A percentile compares a stretch with the other conserved stretches of the same genome.
Conservation (phyloP, 2,329 filamentous ascomycete genomes). For the Claviceps cyperi region DNA sequence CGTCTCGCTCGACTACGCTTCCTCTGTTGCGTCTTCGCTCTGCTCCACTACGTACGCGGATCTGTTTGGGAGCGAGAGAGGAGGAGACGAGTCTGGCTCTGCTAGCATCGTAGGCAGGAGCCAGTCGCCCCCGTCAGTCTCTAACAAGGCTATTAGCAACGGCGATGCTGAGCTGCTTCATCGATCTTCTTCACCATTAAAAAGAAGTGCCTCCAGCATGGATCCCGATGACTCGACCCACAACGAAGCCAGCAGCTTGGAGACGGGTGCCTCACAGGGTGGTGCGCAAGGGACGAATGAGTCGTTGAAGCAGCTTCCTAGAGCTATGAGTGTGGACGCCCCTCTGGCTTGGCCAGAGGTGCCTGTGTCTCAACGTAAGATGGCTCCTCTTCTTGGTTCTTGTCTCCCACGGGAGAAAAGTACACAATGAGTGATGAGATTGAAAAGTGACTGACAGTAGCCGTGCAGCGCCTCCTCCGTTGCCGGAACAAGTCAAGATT, state of each 20-base stretch:
- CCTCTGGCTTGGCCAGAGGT: conserved; percentile 11
- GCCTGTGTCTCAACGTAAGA: conserved; percentile 4
- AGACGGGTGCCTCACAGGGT: conserved; percentile 25
- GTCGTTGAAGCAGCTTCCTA: conserved; percentile 13
- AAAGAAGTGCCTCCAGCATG: conserved; percentile 49
- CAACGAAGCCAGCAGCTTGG: conserved; percentile 29
- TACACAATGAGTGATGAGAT: too few species aligned
- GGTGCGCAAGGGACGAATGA: conserved; percentile 8
- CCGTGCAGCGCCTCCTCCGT: conserved; percentile 20
- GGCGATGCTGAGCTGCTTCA: conserved; percentile 42
- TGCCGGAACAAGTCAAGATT: conserved; percentile 51
- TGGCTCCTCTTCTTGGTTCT: not conserved
- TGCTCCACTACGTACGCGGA: conserved; percentile 40
- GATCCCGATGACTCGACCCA: conserved; percentile 31
- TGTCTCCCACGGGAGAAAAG: too few species aligned
- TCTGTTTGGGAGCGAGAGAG: conserved; percentile 41
- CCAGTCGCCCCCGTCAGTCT: conserved; percentile 37
- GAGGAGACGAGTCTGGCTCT: conserved; percentile 30
- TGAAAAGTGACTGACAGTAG: conserved; percentile 2
- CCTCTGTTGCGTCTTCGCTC: conserved; percentile 43
- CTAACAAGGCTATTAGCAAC: conserved; percentile 43
- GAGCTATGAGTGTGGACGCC: conserved; percentile 28
- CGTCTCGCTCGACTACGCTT: conserved; percentile 33
- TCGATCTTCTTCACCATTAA: conserved; percentile 49
- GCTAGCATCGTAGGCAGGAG: conserved; percentile 26